Conservation (phyloP, 805 yeast species). For the Danielia reshetovae region DNA sequence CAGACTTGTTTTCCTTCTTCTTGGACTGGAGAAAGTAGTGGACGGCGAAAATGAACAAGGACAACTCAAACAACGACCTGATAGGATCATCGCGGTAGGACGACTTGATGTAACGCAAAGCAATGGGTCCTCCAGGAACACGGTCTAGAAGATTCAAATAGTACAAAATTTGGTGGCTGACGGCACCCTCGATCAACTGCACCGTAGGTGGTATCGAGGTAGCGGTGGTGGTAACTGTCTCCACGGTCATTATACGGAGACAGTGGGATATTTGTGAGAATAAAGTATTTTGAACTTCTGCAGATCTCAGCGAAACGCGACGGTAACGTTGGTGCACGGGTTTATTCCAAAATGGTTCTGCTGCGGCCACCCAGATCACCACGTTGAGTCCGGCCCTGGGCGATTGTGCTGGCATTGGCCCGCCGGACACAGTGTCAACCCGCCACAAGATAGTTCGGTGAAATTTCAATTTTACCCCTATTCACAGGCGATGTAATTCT, state of each 20-base stretch:
- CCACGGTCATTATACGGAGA: conserved; percentile 8
- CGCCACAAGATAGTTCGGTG: too few relatives aligned
- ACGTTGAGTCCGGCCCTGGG: too few relatives aligned
- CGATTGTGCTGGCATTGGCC: too few relatives aligned
- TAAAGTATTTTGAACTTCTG: background rate
- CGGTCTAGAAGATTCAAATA: conserved; percentile 34
- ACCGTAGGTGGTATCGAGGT: conserved; percentile 35
- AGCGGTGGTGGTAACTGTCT: conserved; percentile 22
- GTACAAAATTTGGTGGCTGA: conserved; percentile 30
- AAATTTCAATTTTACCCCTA: too few relatives aligned
- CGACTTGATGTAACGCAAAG: conserved; percentile 69
- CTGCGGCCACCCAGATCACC: too few relatives aligned
- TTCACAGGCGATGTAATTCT: too few relatives aligned
- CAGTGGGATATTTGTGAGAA: background rate
- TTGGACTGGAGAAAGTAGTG: conserved; percentile 77
- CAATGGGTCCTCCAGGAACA: conserved; percentile 55
- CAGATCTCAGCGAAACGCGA: background rate
- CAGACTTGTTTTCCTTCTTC: conserved; percentile 70
- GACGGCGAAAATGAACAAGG: conserved; percentile 75
- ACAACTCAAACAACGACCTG: conserved; percentile 76
- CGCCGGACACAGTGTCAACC: too few relatives aligned
- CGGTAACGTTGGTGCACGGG: background rate
- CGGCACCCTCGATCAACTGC: conserved; percentile 30
- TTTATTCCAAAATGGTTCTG: background rate
- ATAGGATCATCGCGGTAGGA: conserved; percentile 94